These are phyloP conservation scores for Ceratocystis ficicola DNA, from an alignment of 2,329 filamentous ascomycete genomes.

Conservation along the genomic window DNA sequence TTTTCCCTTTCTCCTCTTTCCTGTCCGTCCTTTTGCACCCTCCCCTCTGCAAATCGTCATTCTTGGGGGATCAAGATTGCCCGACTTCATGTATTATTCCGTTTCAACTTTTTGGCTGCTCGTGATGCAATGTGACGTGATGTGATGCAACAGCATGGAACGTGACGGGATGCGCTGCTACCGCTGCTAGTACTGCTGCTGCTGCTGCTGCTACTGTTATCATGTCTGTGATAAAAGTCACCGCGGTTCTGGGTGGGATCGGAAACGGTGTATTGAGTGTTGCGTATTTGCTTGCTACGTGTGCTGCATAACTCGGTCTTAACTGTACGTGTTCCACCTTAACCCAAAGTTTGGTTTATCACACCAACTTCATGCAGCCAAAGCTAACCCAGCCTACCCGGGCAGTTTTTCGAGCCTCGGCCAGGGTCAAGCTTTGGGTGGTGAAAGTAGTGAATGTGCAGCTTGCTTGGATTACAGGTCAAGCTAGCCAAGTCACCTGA, in stretches of 20 bases:
- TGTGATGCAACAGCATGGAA: not conserved
- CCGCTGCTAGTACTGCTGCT: too few species aligned
- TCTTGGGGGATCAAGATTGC: not conserved
- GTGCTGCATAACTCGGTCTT: not conserved
- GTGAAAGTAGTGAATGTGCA: not conserved
- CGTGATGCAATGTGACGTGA: conserved; percentile 3
- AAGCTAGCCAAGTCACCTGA: not conserved
- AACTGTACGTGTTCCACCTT: not conserved
- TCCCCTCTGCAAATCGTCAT: not conserved
- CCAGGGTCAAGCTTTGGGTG: too few species aligned
- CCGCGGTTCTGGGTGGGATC: too few species aligned
- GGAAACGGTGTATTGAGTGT: too few species aligned
- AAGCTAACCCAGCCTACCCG: not conserved
- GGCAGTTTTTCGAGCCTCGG: too few species aligned
- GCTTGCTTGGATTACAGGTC: not conserved
- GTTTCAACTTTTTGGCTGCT: not conserved
- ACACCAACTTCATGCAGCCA: not conserved
- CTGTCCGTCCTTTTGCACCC: not conserved
- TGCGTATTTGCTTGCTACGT: not conserved
- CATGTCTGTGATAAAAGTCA: too few species aligned
- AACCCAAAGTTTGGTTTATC: not conserved
- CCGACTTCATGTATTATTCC: not conserved
- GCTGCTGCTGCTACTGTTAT: too few species aligned
- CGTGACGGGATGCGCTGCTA: not conserved
- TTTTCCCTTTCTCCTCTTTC: not conserved